Base-by-base conservation (phyloP, 139 green algal genomes). In the Haematococcus sp. region DNA sequence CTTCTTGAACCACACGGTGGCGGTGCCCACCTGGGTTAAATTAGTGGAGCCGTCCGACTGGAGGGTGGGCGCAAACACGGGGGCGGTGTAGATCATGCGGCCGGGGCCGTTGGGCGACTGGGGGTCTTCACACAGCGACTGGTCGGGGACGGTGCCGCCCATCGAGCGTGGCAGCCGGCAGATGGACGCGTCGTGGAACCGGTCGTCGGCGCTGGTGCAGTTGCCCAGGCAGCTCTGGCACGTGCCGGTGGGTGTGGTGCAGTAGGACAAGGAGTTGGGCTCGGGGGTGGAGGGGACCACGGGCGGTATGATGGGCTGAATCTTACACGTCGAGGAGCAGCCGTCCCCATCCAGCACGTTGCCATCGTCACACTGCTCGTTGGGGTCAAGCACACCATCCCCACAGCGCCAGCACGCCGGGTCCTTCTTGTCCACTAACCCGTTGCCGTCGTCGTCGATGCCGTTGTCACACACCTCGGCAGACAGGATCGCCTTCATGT, bases 141-240 rank as follows among this genome's bases (percentile, higher is more conserved):
- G 20, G 25, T 65, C 25, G 58, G 25, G 20, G 4, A 65, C n/a
- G 11, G 19, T 33, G 25, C 58, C 58, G 27, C 58, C 58, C n/a
- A 20, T 34, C 2, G 25, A 33, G 25, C 27, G 11, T 4, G 58
- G 58, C 25, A 65, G 58, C n/a, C 16, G 25, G 58, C 58, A 65
- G 11, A 65, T 34, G n/a, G 34, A 3, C 3, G 58, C 25, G 58
- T 65, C 58, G 4, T 4, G 4, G n/a, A 3, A 4, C 3, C 27
- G n/a, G n/a, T 34, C 40, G 11, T 49, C 58, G n/a, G 58, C 58
- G n/a, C n/a, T 65, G 11, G 25, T 34, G 58, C 58, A 65, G 58
- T 19, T 65, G 58, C 25, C 25, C 20, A 2, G 20, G 27, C 58
- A 65, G 58, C 35, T 65, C 58, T 65, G 58, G 58, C 58, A 65